A percentile compares a stretch with the other conserved stretches of the same genome.
Conservation (phyloP, 495 filamentous ascomycete genomes). For the Penicillium ochrochloron region DNA sequence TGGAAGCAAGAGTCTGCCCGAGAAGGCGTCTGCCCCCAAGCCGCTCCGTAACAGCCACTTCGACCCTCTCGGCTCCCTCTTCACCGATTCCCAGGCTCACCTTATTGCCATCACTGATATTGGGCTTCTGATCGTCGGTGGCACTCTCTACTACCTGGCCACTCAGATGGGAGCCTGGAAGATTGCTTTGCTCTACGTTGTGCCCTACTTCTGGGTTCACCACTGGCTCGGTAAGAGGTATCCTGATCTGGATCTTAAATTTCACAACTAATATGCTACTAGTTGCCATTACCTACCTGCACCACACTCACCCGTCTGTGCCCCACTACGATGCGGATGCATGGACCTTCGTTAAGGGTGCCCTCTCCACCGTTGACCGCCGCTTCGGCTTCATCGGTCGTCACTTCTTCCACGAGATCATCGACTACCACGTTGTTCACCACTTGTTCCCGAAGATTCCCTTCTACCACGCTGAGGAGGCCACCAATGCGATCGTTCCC, state of each 20-base stretch:
- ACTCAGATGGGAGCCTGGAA: conserved; percentile 55
- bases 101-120: conserved; percentile 64
- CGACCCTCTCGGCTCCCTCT: conserved; percentile 62
- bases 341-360: conserved; percentile 87
- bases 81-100: conserved; percentile 58
- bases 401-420: conserved; percentile 85
- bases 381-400: conserved; percentile 89
- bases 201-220: conserved; percentile 65
- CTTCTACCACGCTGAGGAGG: conserved; percentile 91
- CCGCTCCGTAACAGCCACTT: conserved; percentile 62
- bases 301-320: conserved; percentile 85
- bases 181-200: conserved; percentile 53
- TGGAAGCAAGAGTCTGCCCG: conserved; percentile 45
- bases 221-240: conserved; percentile 59
- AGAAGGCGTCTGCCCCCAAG: conserved; percentile 47
- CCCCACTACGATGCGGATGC: conserved; percentile 78
- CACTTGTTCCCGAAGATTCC: conserved; percentile 85
- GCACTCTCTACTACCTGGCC: conserved; percentile 47
- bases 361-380: conserved; percentile 85
- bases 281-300: conserved; percentile 87
- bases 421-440: conserved; percentile 91
- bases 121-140: conserved; percentile 53
- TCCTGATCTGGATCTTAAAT: not conserved
- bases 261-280: conserved; percentile 2
- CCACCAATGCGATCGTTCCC: conserved; percentile 79